Evolutionary conservation across 352 stramenopile species (phyloP).

Genomic region (Globisporangium irregulare): DNA sequence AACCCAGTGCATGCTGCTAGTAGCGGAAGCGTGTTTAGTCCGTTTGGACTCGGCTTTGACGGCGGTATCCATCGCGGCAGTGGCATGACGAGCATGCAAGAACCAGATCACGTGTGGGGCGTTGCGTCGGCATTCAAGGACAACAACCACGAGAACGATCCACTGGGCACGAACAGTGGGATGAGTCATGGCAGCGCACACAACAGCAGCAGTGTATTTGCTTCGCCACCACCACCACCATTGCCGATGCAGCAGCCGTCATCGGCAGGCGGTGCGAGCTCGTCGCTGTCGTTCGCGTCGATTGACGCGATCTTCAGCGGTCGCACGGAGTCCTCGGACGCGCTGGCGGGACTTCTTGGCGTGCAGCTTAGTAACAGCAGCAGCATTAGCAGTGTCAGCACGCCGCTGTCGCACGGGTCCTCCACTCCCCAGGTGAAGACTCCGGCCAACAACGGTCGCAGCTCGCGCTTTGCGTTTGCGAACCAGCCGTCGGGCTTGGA

Average conservation of each 20-base stretch:
- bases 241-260: constrained; percentile 9
- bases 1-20: background rate
- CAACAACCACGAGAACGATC: constrained; percentile 13
- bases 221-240: constrained; percentile 8
- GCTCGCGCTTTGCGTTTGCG: constrained; percentile 81
- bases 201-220: constrained; percentile 7
- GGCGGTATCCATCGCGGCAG: constrained; percentile 49
- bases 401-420: constrained; percentile 39
- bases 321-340: constrained; percentile 68
- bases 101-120: constrained; percentile 29
- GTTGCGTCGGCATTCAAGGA: constrained; percentile 7
- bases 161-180: constrained; percentile 2
- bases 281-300: constrained; percentile 68
- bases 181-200: background rate
- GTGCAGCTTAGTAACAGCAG: constrained; percentile 39
- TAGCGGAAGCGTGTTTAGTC: constrained; percentile 47
- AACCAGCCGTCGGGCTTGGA: constrained; percentile 39
- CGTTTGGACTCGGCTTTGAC: constrained; percentile 75
- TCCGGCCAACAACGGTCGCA: constrained; percentile 26
- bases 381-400: background rate
- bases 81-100: constrained; percentile 16
- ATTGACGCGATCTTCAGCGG: constrained; percentile 85
- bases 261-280: constrained; percentile 13
- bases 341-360: constrained; percentile 59
- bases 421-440: constrained; percentile 25